A percentile compares a stretch with the other conserved stretches of the same genome.
Evolutionary conservation across 2,329 filamentous ascomycete species (phyloP).

Genomic region (Xylaria sp.): DNA sequence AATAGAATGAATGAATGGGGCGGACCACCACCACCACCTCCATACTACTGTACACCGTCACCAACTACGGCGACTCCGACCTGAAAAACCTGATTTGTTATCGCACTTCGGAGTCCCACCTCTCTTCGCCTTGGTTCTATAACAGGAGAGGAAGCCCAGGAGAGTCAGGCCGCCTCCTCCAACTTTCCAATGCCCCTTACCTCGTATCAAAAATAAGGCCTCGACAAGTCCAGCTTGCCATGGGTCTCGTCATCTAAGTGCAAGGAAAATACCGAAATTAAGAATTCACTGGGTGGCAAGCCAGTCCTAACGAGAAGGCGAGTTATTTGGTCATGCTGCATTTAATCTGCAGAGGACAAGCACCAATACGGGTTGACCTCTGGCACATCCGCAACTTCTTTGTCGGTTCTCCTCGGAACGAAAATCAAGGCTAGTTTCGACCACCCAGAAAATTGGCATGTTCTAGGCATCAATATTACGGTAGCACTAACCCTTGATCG

Average conservation of each 20-base stretch:
- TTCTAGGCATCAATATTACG: conserved; percentile 3
- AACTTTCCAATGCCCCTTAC: background rate
- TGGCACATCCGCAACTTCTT: background rate
- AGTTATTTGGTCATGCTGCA: background rate
- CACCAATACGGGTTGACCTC: background rate
- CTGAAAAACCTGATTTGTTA: too few species aligned
- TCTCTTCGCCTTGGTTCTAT: too few species aligned
- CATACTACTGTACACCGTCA: too few species aligned
- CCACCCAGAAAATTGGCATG: background rate
- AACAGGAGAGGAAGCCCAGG: too few species aligned
- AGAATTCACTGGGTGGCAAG: background rate
- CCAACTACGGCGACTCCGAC: too few species aligned
- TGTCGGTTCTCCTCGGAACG: background rate
- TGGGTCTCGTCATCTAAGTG: background rate
- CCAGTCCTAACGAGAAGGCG: background rate
- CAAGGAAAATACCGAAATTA: background rate
- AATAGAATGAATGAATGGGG: too few species aligned
- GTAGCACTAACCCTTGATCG: background rate
- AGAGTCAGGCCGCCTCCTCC: background rate
- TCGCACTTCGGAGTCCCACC: too few species aligned
- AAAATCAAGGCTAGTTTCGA: background rate
- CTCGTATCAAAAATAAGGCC: background rate
- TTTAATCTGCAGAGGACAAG: background rate
- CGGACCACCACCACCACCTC: too few species aligned
- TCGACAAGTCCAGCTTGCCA: background rate